Evolutionary conservation across 169 alveolate species (phyloP).

Genomic region (Theileria orientalis): DNA sequence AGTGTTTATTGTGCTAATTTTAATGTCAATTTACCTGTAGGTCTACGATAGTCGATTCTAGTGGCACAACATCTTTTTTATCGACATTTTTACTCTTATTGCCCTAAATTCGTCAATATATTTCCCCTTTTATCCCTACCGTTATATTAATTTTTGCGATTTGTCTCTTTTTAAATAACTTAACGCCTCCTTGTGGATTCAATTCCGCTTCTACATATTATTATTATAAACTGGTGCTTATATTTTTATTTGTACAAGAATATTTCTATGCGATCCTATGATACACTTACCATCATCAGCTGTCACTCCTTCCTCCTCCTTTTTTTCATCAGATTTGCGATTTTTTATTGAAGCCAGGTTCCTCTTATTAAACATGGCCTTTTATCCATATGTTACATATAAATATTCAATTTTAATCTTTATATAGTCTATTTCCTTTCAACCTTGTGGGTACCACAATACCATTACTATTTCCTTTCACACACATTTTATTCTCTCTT

Average conservation of each 20-base stretch:
- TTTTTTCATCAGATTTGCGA: constrained; percentile 50
- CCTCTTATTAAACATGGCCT: constrained; percentile 47
- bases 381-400: background rate
- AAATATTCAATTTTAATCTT: background rate
- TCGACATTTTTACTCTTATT: constrained; percentile 36
- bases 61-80: constrained; percentile 44
- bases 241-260: too few species aligned
- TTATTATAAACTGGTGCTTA: too few species aligned
- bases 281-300: too few species aligned
- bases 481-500: too few species aligned
- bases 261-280: too few species aligned
- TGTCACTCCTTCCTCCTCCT: constrained; percentile 46
- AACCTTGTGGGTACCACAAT: too few species aligned
- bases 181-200: constrained; percentile 3
- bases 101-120: background rate
- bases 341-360: constrained; percentile 30
- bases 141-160: background rate
- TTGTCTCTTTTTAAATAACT: constrained; percentile 11
- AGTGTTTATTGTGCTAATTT: constrained; percentile 30
- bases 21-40: constrained; percentile 30
- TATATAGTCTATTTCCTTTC: too few species aligned
- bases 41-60: constrained; percentile 38
- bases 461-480: too few species aligned
- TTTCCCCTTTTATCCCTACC: constrained; percentile 6
- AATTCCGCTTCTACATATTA: constrained; percentile 2